Evolutionary conservation across 2,329 filamentous ascomycete species (phyloP).

Genomic region (Pezicula rhizophila): DNA sequence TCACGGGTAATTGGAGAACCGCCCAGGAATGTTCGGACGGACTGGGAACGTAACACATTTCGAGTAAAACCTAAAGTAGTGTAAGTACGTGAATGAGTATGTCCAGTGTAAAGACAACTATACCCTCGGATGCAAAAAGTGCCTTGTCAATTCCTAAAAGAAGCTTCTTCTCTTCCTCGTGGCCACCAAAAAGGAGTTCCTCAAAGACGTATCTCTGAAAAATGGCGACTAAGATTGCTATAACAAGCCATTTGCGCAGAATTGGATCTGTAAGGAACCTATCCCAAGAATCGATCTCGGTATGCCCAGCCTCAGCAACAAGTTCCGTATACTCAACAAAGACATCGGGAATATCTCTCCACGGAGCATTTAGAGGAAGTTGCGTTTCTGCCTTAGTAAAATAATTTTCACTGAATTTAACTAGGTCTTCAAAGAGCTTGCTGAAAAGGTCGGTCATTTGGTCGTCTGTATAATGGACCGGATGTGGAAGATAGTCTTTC

Average conservation of each 20-base stretch:
- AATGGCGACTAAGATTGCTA: conserved; percentile 16
- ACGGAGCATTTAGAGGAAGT: no score
- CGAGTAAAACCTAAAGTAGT: conserved; percentile 16
- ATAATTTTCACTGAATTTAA: no score
- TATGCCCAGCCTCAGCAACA: conserved; percentile 17
- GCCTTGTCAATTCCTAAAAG: conserved; percentile 17
- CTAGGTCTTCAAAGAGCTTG: no score
- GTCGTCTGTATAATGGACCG: no score
- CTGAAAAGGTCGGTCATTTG: no score
- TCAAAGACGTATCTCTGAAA: conserved; percentile 20
- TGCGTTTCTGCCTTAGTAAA: no score
- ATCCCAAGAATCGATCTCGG: conserved; percentile 17
- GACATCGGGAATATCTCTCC: neutral
- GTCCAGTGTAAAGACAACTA: neutral
- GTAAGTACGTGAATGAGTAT: conserved; percentile 2
- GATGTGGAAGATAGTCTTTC: no score
- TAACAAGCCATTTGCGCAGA: conserved; percentile 19
- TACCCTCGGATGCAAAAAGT: conserved; percentile 18
- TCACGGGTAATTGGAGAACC: conserved; percentile 10
- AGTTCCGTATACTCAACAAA: conserved; percentile 10
- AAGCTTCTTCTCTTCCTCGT: conserved; percentile 13
- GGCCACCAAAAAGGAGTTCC: conserved; percentile 18
- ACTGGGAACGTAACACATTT: conserved; percentile 12
- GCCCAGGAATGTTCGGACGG: conserved; percentile 14
- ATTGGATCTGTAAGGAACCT: conserved; percentile 13